Conservation (phyloP, 2,329 filamentous ascomycete species). For the Graphiopsis chlorocephala region DNA sequence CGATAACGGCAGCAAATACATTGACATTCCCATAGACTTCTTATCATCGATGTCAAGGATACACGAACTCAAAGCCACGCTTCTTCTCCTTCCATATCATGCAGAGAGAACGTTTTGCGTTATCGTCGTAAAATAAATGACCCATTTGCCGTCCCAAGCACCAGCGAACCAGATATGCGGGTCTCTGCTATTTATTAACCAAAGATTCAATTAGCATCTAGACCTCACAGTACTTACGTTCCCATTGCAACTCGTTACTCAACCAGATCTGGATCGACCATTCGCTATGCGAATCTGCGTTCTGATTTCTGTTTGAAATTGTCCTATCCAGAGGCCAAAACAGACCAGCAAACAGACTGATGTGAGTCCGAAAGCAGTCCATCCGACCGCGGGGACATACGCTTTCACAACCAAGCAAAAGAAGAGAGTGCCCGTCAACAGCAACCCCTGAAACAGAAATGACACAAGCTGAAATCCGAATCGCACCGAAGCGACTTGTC, state of each 20-base stretch:
- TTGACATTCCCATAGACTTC: too few relatives aligned
- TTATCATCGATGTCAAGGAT: too few relatives aligned
- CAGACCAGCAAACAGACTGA: not conserved
- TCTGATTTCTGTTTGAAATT: not conserved
- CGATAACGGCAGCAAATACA: too few relatives aligned
- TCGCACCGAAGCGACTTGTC: not conserved
- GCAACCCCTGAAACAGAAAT: not conserved
- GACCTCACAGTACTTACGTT: too few relatives aligned
- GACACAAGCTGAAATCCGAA: not conserved
- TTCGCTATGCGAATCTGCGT: not conserved
- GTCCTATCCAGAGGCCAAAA: not conserved
- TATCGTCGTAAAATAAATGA: too few relatives aligned
- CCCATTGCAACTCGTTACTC: not conserved
- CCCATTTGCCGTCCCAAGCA: too few relatives aligned
- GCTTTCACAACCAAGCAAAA: constrained; percentile 9
- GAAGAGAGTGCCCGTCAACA: not conserved
- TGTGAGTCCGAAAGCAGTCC: not conserved
- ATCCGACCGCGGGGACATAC: not conserved
- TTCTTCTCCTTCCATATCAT: too few relatives aligned
- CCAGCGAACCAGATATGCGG: too few relatives aligned
- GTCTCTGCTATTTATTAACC: too few relatives aligned
- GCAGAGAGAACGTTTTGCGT: too few relatives aligned
- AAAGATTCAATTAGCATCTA: too few relatives aligned
- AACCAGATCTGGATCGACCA: not conserved
- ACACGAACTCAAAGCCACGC: too few relatives aligned